Evolutionary conservation across 257 asterid species (phyloP).

Genomic region (Lavandula angustifolia): DNA sequence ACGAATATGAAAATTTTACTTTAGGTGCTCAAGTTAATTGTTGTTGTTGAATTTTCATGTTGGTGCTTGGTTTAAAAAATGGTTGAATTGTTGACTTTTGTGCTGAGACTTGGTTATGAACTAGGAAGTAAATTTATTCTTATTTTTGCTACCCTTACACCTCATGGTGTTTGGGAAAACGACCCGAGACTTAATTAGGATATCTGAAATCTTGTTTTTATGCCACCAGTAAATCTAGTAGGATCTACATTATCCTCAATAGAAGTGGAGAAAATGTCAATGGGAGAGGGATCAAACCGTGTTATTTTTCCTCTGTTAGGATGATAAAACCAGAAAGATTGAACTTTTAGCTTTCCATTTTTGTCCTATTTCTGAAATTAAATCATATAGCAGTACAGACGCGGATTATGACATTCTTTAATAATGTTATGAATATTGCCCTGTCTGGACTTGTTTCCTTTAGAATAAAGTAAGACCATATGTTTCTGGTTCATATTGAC

Average conservation of each 20-base stretch:
- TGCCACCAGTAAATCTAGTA: background rate
- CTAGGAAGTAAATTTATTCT: too few relatives aligned
- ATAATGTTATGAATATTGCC: background rate
- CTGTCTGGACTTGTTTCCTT: background rate
- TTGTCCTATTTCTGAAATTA: conserved; percentile 5
- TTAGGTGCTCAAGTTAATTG: too few relatives aligned
- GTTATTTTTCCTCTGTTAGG: background rate
- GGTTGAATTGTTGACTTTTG: too few relatives aligned
- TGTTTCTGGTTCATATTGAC: background rate
- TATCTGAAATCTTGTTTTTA: too few relatives aligned
- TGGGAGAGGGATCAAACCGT: too few relatives aligned
- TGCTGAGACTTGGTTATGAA: too few relatives aligned
- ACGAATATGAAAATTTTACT: too few relatives aligned
- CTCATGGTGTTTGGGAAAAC: too few relatives aligned
- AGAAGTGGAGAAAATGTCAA: background rate
- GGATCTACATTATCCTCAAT: background rate
- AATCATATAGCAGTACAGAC: background rate
- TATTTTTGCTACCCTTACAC: too few relatives aligned
- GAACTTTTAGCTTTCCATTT: background rate
- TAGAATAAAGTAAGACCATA: background rate
- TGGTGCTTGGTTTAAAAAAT: too few relatives aligned
- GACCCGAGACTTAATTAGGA: too few relatives aligned
- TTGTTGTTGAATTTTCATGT: too few relatives aligned
- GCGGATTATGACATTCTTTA: background rate
- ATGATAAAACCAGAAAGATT: background rate